phyloP scores from a whole-genome alignment of 805 yeast genomes.

The Metschnikowia vanudenii region DNA sequence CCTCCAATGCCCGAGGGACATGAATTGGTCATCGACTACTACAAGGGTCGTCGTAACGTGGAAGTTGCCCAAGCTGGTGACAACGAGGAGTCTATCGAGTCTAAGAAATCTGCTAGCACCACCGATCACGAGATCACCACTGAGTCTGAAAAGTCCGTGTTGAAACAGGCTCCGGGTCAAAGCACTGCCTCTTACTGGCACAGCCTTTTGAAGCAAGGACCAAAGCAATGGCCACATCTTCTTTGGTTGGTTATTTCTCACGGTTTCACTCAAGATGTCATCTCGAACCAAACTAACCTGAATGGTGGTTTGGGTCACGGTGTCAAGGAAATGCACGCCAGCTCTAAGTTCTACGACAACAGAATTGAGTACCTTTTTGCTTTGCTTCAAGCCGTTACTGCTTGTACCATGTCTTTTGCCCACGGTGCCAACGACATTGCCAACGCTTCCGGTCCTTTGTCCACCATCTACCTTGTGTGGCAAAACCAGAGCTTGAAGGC shows the following conservation, averaged over 20 bases:
- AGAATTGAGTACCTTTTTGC: constrained; percentile 68
- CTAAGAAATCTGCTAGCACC: constrained; percentile 13
- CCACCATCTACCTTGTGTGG: constrained; percentile 67
- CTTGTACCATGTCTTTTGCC: constrained; percentile 77
- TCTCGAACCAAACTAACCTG: constrained; percentile 42
- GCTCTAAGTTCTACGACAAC: constrained; percentile 67
- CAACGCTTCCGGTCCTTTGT: constrained; percentile 73
- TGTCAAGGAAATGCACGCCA: constrained; percentile 50
- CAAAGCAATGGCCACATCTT: constrained; percentile 54
- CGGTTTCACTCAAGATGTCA: constrained; percentile 62
- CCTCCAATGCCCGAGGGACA: constrained; percentile 68
- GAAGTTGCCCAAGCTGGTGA: constrained; percentile 18
- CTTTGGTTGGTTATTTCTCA: constrained; percentile 38
- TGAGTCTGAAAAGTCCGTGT: constrained; percentile 6
- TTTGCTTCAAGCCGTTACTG: constrained; percentile 67
- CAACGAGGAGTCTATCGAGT: constrained; percentile 17
- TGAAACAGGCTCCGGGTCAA: constrained; percentile 20
- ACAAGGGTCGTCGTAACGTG: constrained; percentile 52
- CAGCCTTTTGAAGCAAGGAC: constrained; percentile 43
- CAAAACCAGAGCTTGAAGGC: constrained; percentile 49
- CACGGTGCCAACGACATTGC: constrained; percentile 82
- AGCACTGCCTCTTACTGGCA: constrained; percentile 40
- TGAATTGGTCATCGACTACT: constrained; percentile 58
- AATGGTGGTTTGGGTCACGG: constrained; percentile 45
- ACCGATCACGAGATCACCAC: constrained; percentile 10